Base-by-base conservation (phyloP, 495 filamentous ascomycete species). In the Hypoxylon rickii region DNA sequence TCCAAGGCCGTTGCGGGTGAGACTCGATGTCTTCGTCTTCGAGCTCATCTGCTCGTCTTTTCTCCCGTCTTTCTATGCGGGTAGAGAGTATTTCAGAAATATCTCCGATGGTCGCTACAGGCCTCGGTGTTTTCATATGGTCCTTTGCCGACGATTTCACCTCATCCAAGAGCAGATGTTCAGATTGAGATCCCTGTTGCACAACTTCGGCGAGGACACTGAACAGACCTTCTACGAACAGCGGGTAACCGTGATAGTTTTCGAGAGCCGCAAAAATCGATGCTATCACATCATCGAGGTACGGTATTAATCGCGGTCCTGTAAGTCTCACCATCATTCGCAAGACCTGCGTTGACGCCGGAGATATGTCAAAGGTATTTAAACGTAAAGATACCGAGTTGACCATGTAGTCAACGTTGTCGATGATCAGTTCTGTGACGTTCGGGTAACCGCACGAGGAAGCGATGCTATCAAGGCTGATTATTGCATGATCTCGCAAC, bases 361-460 rank as follows among this genome's bases (percentile, higher is more conserved):
- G 93, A 0, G 90, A 93, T 46, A 97, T 84, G 45, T 97, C 90
- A 63, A 96, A 90, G 0, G 85, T 90, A 58, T 96, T 96, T 20
- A 99, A 78, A 51, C 93, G 90, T 17, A 97, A 74, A 0, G 88
- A 89, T 4, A 97, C 85, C 0, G 93, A 89, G 66, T 97, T 97
- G 40, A 96, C 86, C 72, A 99, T 86, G 68, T 99, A 99, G 69
- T 99, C 94, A 18, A 88, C 92, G 57, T 99, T 99, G 22, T 90
- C 86, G 39, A 97, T 80, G 38, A 99, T 85, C 55, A 99, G 76
- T 8, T 89, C 83, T 24, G 86, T 86, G 7, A 92, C 84, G 60
- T 79, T 85, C 0, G 63, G 32, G 63, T 97, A 99, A 13, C 82
- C 84, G 69, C 92, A 97, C 0, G 87, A 75, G 6, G 69, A 65